Conservation (phyloP, 2,329 filamentous ascomycete genomes). For the Cladosporium cucumerinum region DNA sequence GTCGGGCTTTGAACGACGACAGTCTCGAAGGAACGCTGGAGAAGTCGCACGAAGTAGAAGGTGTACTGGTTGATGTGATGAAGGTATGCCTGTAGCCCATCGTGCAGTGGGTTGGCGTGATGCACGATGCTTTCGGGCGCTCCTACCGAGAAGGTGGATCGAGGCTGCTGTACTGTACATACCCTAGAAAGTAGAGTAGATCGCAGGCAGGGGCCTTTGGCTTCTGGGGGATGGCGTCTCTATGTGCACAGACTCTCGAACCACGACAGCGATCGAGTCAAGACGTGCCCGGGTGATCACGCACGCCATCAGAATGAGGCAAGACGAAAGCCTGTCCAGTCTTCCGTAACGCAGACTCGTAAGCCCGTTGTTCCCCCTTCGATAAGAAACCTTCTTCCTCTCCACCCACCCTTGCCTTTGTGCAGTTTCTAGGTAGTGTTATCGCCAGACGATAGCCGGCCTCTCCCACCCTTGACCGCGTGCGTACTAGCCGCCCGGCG, state of each 20-base stretch:
- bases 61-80: background rate
- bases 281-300: conserved; percentile 3
- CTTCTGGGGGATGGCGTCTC: conserved; percentile 6
- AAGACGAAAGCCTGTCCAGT: conserved; percentile 6
- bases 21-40: background rate
- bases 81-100: background rate
- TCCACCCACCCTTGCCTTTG: background rate
- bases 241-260: conserved; percentile 7
- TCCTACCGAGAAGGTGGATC: background rate
- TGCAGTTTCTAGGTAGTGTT: background rate
- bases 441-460: conserved; percentile 8
- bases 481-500: conserved; percentile 8
- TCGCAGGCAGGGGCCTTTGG: background rate
- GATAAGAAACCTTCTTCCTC: no score
- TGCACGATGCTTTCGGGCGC: background rate
- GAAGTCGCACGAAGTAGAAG: background rate
- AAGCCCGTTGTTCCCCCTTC: no score
- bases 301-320: conserved; percentile 6
- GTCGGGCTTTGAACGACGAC: background rate
- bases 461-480: background rate
- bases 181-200: background rate
- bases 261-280: conserved; percentile 1
- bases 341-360: no score
- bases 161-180: background rate
- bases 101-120: background rate